A percentile compares a stretch with the other conserved stretches of the same genome.
phyloP scores from a whole-genome alignment of 495 filamentous ascomycete genomes.

The Glonium stellatum region DNA sequence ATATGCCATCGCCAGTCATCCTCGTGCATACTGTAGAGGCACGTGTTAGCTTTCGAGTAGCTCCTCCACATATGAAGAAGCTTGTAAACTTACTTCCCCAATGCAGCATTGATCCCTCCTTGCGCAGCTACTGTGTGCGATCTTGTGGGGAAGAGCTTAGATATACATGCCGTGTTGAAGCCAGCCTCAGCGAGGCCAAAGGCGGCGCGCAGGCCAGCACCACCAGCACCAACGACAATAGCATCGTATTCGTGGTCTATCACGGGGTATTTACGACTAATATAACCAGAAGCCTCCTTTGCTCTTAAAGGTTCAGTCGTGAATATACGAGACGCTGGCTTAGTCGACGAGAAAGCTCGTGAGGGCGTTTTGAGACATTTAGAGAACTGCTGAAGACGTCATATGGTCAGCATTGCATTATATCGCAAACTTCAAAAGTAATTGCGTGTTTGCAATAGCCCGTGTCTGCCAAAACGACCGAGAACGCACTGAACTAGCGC shows the following conservation, averaged over 20 bases:
- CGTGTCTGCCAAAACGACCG: no score
- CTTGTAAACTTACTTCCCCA: conserved; percentile 67
- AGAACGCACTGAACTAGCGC: background rate
- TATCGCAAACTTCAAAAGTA: background rate
- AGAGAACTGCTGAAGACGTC: conserved; percentile 13
- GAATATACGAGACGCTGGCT: conserved; percentile 73
- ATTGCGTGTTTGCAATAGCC: background rate
- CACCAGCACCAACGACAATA: conserved; percentile 89
- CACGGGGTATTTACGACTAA: conserved; percentile 82
- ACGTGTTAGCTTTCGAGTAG: conserved; percentile 11
- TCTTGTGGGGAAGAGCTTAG: conserved; percentile 94
- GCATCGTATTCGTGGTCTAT: conserved; percentile 70
- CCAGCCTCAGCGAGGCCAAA: conserved; percentile 96
- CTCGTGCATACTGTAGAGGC: conserved; percentile 54
- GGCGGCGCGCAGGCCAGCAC: conserved; percentile 86
- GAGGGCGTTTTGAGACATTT: conserved; percentile 22
- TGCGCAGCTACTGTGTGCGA: conserved; percentile 93
- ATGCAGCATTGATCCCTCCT: conserved; percentile 90
- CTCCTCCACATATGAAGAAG: conserved; percentile 12
- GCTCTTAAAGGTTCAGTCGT: conserved; percentile 77
- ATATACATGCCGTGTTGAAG: conserved; percentile 97
- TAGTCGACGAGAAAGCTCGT: conserved; percentile 68
- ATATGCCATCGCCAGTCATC: conserved; percentile 99
- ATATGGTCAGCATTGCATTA: conserved; percentile 18
- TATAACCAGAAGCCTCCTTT: conserved; percentile 78